phyloP scores from a whole-genome alignment of 139 green algal genomes.

The Coccomyxa sp. region DNA sequence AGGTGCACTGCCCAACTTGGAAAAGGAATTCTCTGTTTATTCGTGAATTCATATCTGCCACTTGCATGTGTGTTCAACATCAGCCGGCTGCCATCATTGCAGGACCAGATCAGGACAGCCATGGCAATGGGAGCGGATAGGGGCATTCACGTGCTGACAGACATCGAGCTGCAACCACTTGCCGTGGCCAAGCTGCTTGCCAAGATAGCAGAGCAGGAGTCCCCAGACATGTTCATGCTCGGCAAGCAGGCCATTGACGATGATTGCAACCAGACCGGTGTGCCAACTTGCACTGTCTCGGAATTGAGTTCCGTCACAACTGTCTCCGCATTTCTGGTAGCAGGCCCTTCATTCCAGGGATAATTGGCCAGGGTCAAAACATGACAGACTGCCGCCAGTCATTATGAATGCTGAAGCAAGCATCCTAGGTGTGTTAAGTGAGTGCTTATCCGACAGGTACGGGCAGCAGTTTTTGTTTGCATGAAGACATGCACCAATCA shows the following conservation, averaged over 20 bases:
- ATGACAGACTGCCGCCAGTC: too few species aligned
- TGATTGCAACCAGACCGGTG: conserved; percentile 80
- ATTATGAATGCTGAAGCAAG: too few species aligned
- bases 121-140: conserved; percentile 89
- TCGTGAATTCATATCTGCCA: too few species aligned
- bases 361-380: too few species aligned
- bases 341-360: not conserved
- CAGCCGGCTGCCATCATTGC: not conserved
- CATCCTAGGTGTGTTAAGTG: too few species aligned
- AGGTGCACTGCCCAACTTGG: conserved; percentile 30
- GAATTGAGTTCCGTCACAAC: not conserved
- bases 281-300: conserved; percentile 3
- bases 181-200: conserved; percentile 75
- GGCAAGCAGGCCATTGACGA: conserved; percentile 96
- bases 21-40: too few species aligned
- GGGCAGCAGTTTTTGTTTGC: too few species aligned
- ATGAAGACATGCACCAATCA: too few species aligned
- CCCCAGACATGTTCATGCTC: conserved; percentile 63
- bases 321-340: not conserved
- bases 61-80: too few species aligned
- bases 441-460: too few species aligned
- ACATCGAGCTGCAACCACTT: conserved; percentile 63
- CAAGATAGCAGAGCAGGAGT: conserved; percentile 54
- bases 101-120: conserved; percentile 82
- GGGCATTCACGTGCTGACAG: conserved; percentile 69